Conservation (phyloP, 495 filamentous ascomycete genomes). For the Coniosporium apollinis region DNA sequence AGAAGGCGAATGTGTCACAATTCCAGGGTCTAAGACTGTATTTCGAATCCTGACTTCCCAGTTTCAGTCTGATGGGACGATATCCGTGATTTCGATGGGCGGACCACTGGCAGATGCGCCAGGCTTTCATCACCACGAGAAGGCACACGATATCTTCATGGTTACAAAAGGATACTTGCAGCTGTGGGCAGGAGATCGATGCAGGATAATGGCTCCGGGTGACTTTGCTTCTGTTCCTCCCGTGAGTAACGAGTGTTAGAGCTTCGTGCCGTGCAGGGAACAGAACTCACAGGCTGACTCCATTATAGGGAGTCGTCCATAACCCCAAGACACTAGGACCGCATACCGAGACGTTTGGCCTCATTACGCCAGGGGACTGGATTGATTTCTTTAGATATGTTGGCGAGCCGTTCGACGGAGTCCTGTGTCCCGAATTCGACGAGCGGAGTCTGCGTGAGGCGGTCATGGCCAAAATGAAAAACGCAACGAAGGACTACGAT, state of each 20-base stretch:
- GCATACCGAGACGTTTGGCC: slow-evolving; percentile 8
- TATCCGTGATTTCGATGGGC: slow-evolving; percentile 2
- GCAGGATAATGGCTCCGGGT: slow-evolving; percentile 6
- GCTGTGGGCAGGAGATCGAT: slow-evolving; percentile 8
- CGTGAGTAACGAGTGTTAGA: neutral
- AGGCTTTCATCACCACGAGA: slow-evolving; percentile 5
- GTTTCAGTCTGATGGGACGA: slow-evolving; percentile 1
- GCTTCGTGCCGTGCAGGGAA: neutral
- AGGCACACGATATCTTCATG: slow-evolving; percentile 11
- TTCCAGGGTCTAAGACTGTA: slow-evolving; percentile 2
- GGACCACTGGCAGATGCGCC: slow-evolving; percentile 2
- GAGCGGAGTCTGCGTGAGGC: slow-evolving; percentile 6
- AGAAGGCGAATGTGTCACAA: slow-evolving; percentile 1
- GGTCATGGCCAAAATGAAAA: slow-evolving; percentile 33
- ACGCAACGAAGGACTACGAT: slow-evolving; percentile 31
- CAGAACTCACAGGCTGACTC: neutral
- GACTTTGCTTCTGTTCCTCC: slow-evolving; percentile 10
- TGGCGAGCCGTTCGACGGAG: slow-evolving; percentile 7
- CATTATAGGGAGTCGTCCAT: neutral
- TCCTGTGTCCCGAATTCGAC: slow-evolving; percentile 6
- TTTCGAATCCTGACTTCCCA: slow-evolving; percentile 1
- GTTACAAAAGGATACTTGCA: slow-evolving; percentile 4
- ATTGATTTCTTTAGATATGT: slow-evolving; percentile 11
- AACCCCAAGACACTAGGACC: slow-evolving; percentile 7
- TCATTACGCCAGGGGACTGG: slow-evolving; percentile 10